Evolutionary conservation across 306 rosid species (phyloP).

Genomic region (Inga leiocalycina): DNA sequence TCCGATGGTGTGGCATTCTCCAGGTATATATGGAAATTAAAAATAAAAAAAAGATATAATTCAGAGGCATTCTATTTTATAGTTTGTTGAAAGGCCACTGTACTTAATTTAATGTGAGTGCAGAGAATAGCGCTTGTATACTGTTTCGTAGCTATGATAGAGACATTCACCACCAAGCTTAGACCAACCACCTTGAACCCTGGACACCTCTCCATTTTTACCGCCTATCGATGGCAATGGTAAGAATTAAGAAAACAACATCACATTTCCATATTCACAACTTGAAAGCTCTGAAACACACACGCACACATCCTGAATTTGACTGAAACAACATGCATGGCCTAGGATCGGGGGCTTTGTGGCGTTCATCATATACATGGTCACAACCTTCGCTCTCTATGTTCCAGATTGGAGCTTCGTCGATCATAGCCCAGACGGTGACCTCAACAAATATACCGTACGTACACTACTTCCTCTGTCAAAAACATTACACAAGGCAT

Average conservation of each 20-base stretch:
- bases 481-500: not conserved
- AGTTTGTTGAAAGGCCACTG: slow-evolving; percentile 31
- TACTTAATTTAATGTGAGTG: not conserved
- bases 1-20: slow-evolving; percentile 92
- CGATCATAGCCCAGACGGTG: not conserved
- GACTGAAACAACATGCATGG: not conserved
- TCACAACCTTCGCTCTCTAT: slow-evolving; percentile 69
- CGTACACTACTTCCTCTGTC: not conserved
- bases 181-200: slow-evolving; percentile 61
- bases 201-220: slow-evolving; percentile 59
- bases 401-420: slow-evolving; percentile 89
- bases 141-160: slow-evolving; percentile 75
- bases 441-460: slow-evolving; percentile 56
- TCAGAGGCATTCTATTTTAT: not conserved
- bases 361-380: slow-evolving; percentile 65
- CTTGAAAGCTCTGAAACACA: not conserved
- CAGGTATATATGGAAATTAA: slow-evolving; percentile 49
- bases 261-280: not conserved
- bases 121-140: slow-evolving; percentile 94
- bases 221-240: slow-evolving; percentile 90
- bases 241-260: slow-evolving; percentile 27
- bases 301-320: not conserved
- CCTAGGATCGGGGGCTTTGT: slow-evolving; percentile 79
- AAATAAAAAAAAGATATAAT: not conserved
- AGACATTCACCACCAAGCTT: slow-evolving; percentile 66